Conservation (phyloP, 2,329 filamentous ascomycete genomes). For the Ophiosphaerella herpotricha region DNA sequence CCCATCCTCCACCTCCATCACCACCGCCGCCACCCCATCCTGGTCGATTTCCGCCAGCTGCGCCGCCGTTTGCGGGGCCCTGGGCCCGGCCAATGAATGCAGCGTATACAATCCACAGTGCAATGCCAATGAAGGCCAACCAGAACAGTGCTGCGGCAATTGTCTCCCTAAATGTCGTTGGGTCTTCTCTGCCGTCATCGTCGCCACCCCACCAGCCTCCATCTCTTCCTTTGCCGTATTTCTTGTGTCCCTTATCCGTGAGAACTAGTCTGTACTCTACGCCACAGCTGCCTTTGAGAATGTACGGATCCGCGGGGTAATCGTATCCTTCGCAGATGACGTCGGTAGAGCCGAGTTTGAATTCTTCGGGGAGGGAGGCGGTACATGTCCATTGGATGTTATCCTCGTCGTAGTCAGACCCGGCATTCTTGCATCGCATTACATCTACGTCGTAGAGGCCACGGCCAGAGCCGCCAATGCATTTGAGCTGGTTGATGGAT, state of each 20-base stretch:
- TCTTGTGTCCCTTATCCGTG: slow-evolving; percentile 74
- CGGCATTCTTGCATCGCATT: slow-evolving; percentile 89
- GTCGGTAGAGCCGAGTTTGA: slow-evolving; percentile 82
- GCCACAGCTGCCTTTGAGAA: slow-evolving; percentile 90
- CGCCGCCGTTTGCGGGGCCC: slow-evolving; percentile 25
- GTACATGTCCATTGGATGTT: slow-evolving; percentile 92
- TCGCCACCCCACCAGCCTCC: slow-evolving; percentile 42
- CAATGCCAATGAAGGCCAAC: slow-evolving; percentile 64
- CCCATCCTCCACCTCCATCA: slow-evolving; percentile 50
- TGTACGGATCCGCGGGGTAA: slow-evolving; percentile 74
- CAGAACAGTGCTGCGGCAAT: slow-evolving; percentile 59
- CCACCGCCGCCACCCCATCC: slow-evolving; percentile 48
- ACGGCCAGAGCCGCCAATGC: slow-evolving; percentile 66
- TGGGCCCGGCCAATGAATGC: slow-evolving; percentile 49
- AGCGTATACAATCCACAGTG: slow-evolving; percentile 66
- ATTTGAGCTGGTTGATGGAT: slow-evolving; percentile 63
- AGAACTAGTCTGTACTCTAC: slow-evolving; percentile 85
- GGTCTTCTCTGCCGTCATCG: slow-evolving; percentile 45
- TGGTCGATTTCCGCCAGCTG: slow-evolving; percentile 32
- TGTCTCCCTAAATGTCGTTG: slow-evolving; percentile 35
- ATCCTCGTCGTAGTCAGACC: slow-evolving; percentile 77
- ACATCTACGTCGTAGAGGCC: slow-evolving; percentile 74
- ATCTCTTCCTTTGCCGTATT: slow-evolving; percentile 63
- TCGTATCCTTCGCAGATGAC: slow-evolving; percentile 92
- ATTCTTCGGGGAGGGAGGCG: slow-evolving; percentile 64